Base-by-base conservation (phyloP, 2,329 filamentous ascomycete species). In the Aspergillus felis region DNA sequence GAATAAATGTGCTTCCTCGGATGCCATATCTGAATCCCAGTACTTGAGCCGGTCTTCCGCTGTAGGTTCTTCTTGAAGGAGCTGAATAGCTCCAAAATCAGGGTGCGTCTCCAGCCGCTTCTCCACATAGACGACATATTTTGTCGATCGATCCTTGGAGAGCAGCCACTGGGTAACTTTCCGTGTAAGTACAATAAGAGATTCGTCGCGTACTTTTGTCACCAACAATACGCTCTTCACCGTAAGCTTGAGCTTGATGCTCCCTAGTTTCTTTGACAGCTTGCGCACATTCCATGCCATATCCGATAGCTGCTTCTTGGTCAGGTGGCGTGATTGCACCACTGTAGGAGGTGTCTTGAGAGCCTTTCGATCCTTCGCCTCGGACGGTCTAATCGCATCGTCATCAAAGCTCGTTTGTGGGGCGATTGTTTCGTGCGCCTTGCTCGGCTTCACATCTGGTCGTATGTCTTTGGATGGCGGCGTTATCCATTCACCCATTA, bases 271-370 rank as follows among this genome's bases (percentile, higher is more conserved):
- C 69, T 96, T 89, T 29, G 90, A 93, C 57, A 99, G 79, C 74
- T 97, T 91, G 50, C 94, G 83, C 57, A 97, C 94, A 27, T 93
- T 92, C 86, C 93, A 92, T 0, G 93, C 92, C 93, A 99, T 97
- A 67, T 97, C 94, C 14, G 89, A 92, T 46, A 99, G 81, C 74
- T 99, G 91, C 73, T 90, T 92, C 79, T 97, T 97, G 1, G 92
- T 97, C 64, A 97, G 81, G 51, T 97, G 84, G n/a, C 93, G 84
- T 58, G 85, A 87, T 56, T 86, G 79, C 20, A 81, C 78, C 27
- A 81, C 77, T 9, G 74, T 71, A n/a, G 72, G 67, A 20, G 57
- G 51, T 25, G 63, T 56, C 4, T 61, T 57, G 25, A 66, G 61
- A 6, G 64, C 61, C 9, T 57, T 57, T 12, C 62, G 25, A 12